Base-by-base conservation (phyloP, 768 basidiomycete species). In the Tulasnella sp. region DNA sequence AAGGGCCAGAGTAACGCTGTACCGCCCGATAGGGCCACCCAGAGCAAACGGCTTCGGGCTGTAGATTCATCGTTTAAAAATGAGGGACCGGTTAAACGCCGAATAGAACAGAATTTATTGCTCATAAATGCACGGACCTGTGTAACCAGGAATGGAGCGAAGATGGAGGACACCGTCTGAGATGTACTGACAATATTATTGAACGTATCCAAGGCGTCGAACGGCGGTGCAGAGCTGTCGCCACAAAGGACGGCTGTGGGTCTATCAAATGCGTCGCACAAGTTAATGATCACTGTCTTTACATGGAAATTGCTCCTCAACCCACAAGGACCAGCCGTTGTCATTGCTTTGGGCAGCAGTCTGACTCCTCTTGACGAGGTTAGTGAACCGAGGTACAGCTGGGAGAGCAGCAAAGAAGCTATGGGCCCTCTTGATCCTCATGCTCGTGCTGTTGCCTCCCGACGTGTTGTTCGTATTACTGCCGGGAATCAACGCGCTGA, bases 181-280 rank as follows among this genome's bases (percentile, higher is more conserved):
- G 59, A 10, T 17, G 27, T 34, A 44, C 25, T 17, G 41, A 60
- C 31, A 12, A 60, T 59, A 21, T 60, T 55, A 12, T 59, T 59
- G 55, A 60, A 60, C 4, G 57, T 55, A 19, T 60, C 59, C 27
- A 25, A 21, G 38, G 59, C 57, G 10, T 59, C 38, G n/a, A 24
- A 38, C 15, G 34, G 15, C 15, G 34, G 34, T 15, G 34, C 34
- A 38, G 7, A 7, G 34, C 7, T 38, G 34, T 38, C 34, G 15
- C 34, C 34, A 15, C 34, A 38, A 38, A 38, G 34, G 5, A 38
- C 34, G 34, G 34, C 15, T 5, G 15, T 15, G 34, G 34, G 7
- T 15, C 34, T 38, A 15, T 7, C 5, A 15, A 38, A 5, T 15
- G 34, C 34, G n/a, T n/a, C n/a, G n/a, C n/a, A n/a, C 34, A 15